Base-by-base conservation (phyloP, 2,329 filamentous ascomycete species). In the Escovopsis sp. region DNA sequence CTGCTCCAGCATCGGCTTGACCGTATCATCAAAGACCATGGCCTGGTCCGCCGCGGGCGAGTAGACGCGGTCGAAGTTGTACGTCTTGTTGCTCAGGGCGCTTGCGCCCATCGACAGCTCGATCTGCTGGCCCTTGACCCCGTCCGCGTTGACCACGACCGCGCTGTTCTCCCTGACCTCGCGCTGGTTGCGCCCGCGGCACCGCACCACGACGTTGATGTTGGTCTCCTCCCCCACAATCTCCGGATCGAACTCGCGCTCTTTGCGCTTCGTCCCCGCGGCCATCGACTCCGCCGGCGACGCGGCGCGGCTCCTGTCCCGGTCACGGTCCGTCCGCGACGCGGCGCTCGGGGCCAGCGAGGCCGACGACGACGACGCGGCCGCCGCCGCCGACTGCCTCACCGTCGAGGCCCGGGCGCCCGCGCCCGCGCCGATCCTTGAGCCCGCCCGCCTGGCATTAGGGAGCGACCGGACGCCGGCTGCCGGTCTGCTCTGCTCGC, bases 1-100 rank as follows among this genome's bases (percentile, higher is more conserved):
- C 73, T 98, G 88, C 51, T 94, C 86, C 30, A 98, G 57, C 43
- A 98, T 89, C 0, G 93, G 93, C 49, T 81, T 79, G 13, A 96
- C 91, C 5, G 94, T 88, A 61, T 96, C 89, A 50, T 98, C 89
- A 57, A 91, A 98, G 8, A 98, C 71, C 73, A 94, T 93, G 40
- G 71, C 76, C 63, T 98, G 91, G 54, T 96, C 91, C 1, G 91
- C 89, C 1, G 89, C 91, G 1, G 84, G 84, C 1, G 91, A 95
- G 55, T 94, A 98, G 49, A 96, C 91, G 57, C 89, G 91, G 63
- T 98, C 91, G 58, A 98, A 98, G 49, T 83, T 80, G 59, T 98
- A 98, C 0, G 85, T 84, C 65, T 96, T 96, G 65, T 98, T 94
- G 67, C 81, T 93, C 43, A 96, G 65, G 30, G 91, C 84, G 60